Conservation (phyloP, 805 yeast genomes). For the Zygosaccharomyces rouxii region DNA sequence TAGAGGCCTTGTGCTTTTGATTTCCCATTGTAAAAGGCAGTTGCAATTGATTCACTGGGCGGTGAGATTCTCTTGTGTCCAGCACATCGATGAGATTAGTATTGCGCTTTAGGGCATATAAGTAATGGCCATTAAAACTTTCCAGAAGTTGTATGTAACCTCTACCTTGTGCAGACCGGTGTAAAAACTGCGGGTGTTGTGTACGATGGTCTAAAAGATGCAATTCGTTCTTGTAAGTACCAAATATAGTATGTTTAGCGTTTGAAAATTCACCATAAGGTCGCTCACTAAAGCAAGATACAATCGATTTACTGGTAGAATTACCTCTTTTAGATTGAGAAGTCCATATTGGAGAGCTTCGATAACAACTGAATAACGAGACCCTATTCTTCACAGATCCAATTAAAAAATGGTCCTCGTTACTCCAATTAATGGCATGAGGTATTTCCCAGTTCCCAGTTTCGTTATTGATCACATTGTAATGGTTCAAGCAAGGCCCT, state of each 20-base stretch:
- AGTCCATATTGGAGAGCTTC: constrained; percentile 26
- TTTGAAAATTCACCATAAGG: not conserved
- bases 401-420: constrained; percentile 26
- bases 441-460: constrained; percentile 36
- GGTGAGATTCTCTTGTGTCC: constrained; percentile 31
- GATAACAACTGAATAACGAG: constrained; percentile 31
- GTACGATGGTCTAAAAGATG: constrained; percentile 24
- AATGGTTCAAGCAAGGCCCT: constrained; percentile 23
- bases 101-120: constrained; percentile 35
- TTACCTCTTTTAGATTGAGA: constrained; percentile 10
- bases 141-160: constrained; percentile 37
- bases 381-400: constrained; percentile 33
- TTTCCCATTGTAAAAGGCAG: constrained; percentile 23
- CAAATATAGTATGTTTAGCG: constrained; percentile 15
- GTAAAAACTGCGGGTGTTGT: not conserved
- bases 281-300: constrained; percentile 28
- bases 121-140: constrained; percentile 36
- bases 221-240: constrained; percentile 32
- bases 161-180: constrained; percentile 19
- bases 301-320: constrained; percentile 21
- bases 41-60: constrained; percentile 14
- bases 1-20: constrained; percentile 26
- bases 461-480: constrained; percentile 28
- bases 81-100: constrained; percentile 31
- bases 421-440: constrained; percentile 26